Conservation (phyloP, 1,139 yeast genomes). For the Yamadazyma atmosphaerica region DNA sequence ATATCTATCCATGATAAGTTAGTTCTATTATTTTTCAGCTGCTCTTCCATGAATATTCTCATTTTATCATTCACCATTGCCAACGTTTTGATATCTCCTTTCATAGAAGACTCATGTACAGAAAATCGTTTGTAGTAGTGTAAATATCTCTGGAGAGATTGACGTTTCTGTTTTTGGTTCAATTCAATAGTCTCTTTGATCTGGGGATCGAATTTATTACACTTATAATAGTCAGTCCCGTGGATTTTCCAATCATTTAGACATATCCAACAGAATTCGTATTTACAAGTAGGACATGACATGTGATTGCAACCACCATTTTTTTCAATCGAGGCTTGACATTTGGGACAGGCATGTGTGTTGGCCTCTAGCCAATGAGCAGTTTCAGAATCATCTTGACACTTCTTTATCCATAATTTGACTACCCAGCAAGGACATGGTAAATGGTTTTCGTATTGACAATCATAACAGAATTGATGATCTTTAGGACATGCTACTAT, state of each 20-base stretch:
- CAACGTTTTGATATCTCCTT: conserved; percentile 67
- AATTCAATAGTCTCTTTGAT: conserved; percentile 33
- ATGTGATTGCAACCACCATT: conserved; percentile 97
- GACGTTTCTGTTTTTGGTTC: conserved; percentile 33
- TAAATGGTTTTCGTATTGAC: conserved; percentile 75
- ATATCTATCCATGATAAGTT: conserved; percentile 83
- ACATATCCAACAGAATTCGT: conserved; percentile 96
- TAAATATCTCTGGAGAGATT: conserved; percentile 63
- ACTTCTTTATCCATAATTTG: conserved; percentile 72
- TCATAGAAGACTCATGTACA: conserved; percentile 76
- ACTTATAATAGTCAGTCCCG: conserved; percentile 62
- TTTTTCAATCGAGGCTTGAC: conserved; percentile 66
- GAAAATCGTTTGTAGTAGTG: conserved; percentile 77
- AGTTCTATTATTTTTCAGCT: conserved; percentile 16
- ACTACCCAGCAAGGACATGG: conserved; percentile 82
- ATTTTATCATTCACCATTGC: conserved; percentile 64
- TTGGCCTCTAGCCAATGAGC: conserved; percentile 86
- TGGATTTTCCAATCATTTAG: conserved; percentile 76
- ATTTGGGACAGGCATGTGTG: conserved; percentile 80
- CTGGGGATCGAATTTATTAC: conserved; percentile 56
- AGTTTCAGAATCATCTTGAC: conserved; percentile 87
- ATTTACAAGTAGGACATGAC: conserved; percentile 76
- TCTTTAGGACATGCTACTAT: conserved; percentile 66
- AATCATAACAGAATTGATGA: conserved; percentile 78
- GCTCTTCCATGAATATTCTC: conserved; percentile 53